Evolutionary conservation across 495 filamentous ascomycete genomes (phyloP).

Genomic region (Cercophora samala): DNA sequence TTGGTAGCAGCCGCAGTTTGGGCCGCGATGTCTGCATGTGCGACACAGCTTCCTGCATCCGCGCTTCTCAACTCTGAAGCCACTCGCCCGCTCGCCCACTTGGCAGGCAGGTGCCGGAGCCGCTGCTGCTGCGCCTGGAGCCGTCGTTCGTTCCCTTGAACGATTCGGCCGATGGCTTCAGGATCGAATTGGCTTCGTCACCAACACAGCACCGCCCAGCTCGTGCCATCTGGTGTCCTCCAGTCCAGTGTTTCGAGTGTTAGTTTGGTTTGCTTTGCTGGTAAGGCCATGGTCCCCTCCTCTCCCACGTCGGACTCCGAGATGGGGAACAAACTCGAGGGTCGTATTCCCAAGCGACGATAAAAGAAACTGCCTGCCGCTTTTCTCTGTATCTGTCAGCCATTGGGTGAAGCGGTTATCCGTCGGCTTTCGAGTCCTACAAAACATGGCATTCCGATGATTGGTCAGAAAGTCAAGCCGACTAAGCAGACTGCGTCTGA

Average conservation of each 20-base stretch:
- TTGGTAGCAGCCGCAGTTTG: constrained; percentile 16
- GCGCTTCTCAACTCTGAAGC: background rate
- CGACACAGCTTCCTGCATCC: background rate
- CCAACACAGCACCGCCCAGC: background rate
- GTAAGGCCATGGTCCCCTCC: no score
- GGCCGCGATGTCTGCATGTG: constrained; percentile 10
- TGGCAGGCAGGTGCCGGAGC: background rate
- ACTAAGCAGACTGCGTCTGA: no score
- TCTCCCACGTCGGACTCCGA: background rate
- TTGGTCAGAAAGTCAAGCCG: no score
- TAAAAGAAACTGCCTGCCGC: background rate
- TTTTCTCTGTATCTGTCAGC: background rate
- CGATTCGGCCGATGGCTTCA: background rate
- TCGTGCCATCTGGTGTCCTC: background rate
- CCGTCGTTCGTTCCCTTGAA: background rate
- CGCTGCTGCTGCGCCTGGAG: background rate
- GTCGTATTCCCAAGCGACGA: background rate
- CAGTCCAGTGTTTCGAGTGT: background rate
- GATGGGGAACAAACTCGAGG: background rate
- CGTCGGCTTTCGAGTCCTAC: background rate
- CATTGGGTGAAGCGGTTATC: background rate
- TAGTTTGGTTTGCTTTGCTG: no score
- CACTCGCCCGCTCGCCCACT: background rate
- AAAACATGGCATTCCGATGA: background rate
- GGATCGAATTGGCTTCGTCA: background rate